Base-by-base conservation (phyloP, 2,329 filamentous ascomycete genomes). In the Venturia oleaginea region DNA sequence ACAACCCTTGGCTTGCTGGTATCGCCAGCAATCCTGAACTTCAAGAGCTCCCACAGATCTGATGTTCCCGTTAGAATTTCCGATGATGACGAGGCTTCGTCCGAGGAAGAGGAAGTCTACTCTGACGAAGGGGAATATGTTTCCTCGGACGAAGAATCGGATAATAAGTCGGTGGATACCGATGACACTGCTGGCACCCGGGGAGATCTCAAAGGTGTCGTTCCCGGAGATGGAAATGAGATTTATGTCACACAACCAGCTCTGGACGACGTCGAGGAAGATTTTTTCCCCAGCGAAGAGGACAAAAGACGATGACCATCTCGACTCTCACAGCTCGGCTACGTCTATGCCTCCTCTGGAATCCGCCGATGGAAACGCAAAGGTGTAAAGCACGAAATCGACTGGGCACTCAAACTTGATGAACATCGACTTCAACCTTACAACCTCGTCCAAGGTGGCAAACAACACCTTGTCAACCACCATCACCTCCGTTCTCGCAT, bases 181-280 rank as follows among this genome's bases (percentile, higher is more conserved):
- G 70, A 70, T 51, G 73, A 72, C 0, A 71, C 66, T 22, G 68
- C 69, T n/a, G 68, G 67, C 32, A 75, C 73, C 4, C 67, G 67
- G 8, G 79, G 92, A 2, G 92, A 97, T 70, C 90, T 91, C 46
- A 86, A 87, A 5, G 92, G 91, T 0, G 82, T 96, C 30, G 84
- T 88, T 34, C 85, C 87, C 0, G 89, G 87, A 13, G 88, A 89
- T 67, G 89, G 89, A 42, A 86, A 90, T 24, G 87, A 86, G 17
- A 89, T 95, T 67, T 83, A 90, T 62, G 86, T 97, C 64, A 97
- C 92, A 0, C 93, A 97, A 70, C 93, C 93, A 3, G 93, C 92
- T 0, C 84, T 96, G 46, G 92, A 96, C 69, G 91, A 96, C 68
- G 87, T 95, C 0, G 86, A 88, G 34, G 86, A 90, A 3, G 89